These are phyloP conservation scores for Lizanozyma gosingica DNA, from an alignment of 1,139 yeast genomes.

Conservation along the genomic window DNA sequence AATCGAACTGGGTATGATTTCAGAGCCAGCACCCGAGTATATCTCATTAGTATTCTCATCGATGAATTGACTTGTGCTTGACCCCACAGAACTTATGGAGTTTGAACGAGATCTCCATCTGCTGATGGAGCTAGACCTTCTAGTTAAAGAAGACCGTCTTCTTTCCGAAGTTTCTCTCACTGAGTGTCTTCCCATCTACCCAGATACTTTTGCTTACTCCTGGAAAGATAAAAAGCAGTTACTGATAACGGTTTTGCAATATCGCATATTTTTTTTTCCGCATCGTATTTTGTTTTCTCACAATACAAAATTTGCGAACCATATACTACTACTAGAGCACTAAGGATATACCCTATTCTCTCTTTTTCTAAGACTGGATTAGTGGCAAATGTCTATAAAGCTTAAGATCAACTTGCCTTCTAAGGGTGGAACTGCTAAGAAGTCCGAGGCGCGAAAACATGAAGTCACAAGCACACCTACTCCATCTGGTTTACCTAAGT, in stretches of 20 bases:
- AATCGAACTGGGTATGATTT: slow-evolving; percentile 82
- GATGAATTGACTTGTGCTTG: slow-evolving; percentile 17
- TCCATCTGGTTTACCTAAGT: not conserved
- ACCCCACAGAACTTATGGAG: slow-evolving; percentile 33
- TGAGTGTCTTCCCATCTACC: not conserved
- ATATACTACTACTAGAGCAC: too few relatives aligned
- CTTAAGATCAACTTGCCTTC: slow-evolving; percentile 16
- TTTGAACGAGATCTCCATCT: slow-evolving; percentile 27
- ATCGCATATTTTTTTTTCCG: not conserved
- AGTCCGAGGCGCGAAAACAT: not conserved
- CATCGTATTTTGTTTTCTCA: not conserved
- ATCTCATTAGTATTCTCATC: slow-evolving; percentile 59
- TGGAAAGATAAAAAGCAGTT: not conserved
- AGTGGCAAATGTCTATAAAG: slow-evolving; percentile 19
- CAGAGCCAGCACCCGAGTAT: slow-evolving; percentile 86
- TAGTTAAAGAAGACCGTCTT: slow-evolving; percentile 5
- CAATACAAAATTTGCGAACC: too few relatives aligned
- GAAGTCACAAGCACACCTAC: not conserved
- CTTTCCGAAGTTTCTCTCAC: slow-evolving; percentile 4
- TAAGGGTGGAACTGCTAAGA: slow-evolving; percentile 1
- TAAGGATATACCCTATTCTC: too few relatives aligned
- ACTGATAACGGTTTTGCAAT: not conserved
- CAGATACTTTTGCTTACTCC: not conserved
- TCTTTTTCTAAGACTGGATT: too few relatives aligned
- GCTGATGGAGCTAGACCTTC: slow-evolving; percentile 18